Base-by-base conservation (phyloP, 495 filamentous ascomycete genomes). In the Venustampulla echinocandica region DNA sequence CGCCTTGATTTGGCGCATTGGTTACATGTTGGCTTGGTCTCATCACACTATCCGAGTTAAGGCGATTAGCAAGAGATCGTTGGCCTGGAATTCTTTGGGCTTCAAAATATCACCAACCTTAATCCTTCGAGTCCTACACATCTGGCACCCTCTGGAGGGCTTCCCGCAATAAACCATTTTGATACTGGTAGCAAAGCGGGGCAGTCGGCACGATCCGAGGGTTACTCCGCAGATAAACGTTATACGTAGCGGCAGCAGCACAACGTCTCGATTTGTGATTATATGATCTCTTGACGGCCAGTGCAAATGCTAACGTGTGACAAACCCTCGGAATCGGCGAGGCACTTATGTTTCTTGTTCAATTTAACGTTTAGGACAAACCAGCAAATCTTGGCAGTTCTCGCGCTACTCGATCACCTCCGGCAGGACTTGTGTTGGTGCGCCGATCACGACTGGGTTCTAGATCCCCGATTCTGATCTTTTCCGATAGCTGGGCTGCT, bases 111-210 rank as follows among this genome's bases (percentile, higher is more conserved):
- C 48, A 61, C 69, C 43, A 66, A 83, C 84, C 80, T 81, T 87
- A 69, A 76, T 83, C 60, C 84, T 75, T 53, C 80, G 73, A 15
- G 74, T 75, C 60, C 81, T 69, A 57, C 82, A 87, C 66, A 81
- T 79, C 61, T 81, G 80, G 58, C 82, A 87, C 42, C 80, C 82
- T 68, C 75, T 72, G 47, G 80, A 84, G 42, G 82, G 82, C 60
- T 83, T 82, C 21, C 82, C 82, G 54, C 77, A 79, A 57, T 85
- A 87, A 1, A 87, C 82, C 82, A 87, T 87, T 39, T 20, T 55
- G 43, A 44, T 43, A 34, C n/a, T 21, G 39, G 21, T 30, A 28
- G 4, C 4, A 20, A 27, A 13, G 32, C 10, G 21, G 14, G 25
- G 15, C 20, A 19, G 17, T 20, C 20, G 11, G n/a, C 19, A 6